phyloP scores from a whole-genome alignment of 2,329 filamentous ascomycete species.

The Penicillium rolfsii region DNA sequence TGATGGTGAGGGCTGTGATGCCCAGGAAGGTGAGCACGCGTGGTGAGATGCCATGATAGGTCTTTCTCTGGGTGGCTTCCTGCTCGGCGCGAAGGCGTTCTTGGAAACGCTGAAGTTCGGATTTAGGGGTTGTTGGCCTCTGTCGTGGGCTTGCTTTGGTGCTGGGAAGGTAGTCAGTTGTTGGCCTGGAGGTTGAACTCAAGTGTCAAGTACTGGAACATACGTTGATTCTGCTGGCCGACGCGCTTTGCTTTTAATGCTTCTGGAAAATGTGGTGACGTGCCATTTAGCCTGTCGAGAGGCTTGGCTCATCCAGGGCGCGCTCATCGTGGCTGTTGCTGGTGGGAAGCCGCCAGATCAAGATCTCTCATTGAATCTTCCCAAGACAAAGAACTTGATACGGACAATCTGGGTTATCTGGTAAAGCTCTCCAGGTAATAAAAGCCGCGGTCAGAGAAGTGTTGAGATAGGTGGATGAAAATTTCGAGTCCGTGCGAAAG shows the following conservation, averaged over 20 bases:
- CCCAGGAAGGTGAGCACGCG: slow-evolving; percentile 43
- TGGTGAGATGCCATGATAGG: slow-evolving; percentile 28
- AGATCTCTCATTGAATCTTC: not conserved
- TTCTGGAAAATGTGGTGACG: slow-evolving; percentile 15
- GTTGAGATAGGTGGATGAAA: not conserved
- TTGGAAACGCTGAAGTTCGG: slow-evolving; percentile 31
- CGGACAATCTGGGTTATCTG: not conserved
- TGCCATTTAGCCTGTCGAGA: slow-evolving; percentile 27
- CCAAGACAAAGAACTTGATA: not conserved
- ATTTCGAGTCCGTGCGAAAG: not conserved
- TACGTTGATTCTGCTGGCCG: slow-evolving; percentile 27
- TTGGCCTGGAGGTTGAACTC: not conserved
- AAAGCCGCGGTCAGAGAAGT: not conserved
- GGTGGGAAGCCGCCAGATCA: not conserved
- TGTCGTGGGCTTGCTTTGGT: slow-evolving; percentile 24
- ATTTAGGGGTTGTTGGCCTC: slow-evolving; percentile 27
- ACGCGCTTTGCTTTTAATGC: slow-evolving; percentile 24
- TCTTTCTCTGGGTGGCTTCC: slow-evolving; percentile 4
- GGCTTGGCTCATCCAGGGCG: slow-evolving; percentile 28
- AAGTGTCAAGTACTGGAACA: not conserved
- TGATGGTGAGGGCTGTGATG: slow-evolving; percentile 45
- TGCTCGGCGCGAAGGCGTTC: slow-evolving; percentile 17
- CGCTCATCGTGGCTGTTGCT: slow-evolving; percentile 32
- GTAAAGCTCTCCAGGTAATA: not conserved
- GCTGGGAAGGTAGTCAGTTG: slow-evolving; percentile 2